Conservation (phyloP, 805 yeast species). For the Ogataea trehaloabstinens region DNA sequence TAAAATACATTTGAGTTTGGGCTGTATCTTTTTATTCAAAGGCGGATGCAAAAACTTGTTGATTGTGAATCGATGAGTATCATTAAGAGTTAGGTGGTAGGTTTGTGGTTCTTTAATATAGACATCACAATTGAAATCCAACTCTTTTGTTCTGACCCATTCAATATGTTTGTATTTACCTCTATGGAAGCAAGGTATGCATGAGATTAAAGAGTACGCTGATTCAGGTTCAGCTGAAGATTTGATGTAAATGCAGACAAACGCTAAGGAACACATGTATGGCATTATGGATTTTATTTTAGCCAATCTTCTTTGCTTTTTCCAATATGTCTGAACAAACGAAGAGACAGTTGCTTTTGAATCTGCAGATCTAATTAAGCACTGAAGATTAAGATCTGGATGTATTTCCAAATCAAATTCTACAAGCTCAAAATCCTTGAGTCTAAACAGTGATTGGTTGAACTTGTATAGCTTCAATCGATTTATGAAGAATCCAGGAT, state of each 20-base stretch:
- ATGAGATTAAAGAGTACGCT: slow-evolving; percentile 66
- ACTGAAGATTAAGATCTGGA: slow-evolving; percentile 61
- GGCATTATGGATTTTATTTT: slow-evolving; percentile 83
- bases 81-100: slow-evolving; percentile 51
- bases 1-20: slow-evolving; percentile 51
- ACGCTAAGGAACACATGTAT: slow-evolving; percentile 62
- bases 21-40: neutral
- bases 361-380: slow-evolving; percentile 46
- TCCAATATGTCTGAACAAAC: slow-evolving; percentile 78
- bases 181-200: slow-evolving; percentile 70
- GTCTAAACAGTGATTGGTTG: slow-evolving; percentile 71
- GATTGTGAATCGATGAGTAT: slow-evolving; percentile 63
- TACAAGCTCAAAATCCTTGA: slow-evolving; percentile 72
- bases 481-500: slow-evolving; percentile 71
- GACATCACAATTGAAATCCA: slow-evolving; percentile 63
- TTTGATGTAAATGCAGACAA: slow-evolving; percentile 64
- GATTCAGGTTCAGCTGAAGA: slow-evolving; percentile 40
- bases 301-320: slow-evolving; percentile 59
- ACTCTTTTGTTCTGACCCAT: slow-evolving; percentile 65
- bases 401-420: slow-evolving; percentile 80
- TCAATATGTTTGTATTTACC: slow-evolving; percentile 63
- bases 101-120: slow-evolving; percentile 87
- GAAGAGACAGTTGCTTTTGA: slow-evolving; percentile 48
- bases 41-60: slow-evolving; percentile 33
- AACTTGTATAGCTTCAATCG: slow-evolving; percentile 60